Base-by-base conservation (phyloP, 169 alveolate genomes). In the Plasmodium blacklocki region DNA sequence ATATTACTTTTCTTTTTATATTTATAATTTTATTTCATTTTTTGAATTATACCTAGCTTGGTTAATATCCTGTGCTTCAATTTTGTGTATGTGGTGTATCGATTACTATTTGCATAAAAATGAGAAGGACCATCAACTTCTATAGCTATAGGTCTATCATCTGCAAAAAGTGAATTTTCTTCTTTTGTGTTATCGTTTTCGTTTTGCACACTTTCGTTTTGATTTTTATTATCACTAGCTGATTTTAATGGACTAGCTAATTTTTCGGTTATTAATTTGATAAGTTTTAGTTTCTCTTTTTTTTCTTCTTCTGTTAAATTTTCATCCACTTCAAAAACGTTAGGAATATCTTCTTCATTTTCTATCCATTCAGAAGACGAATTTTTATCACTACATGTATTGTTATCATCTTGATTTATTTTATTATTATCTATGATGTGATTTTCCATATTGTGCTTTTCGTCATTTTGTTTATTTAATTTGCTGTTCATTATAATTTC, bases 91-190 rank as follows among this genome's bases (percentile, higher is more conserved):
- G 97, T 95, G 0, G 97, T 94, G 91, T 97, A 95, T 58, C 95
- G 91, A 12, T 95, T 93, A 68, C 97, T 95, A 91, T 96, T 96
- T 26, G 98, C 97, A 58, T 97, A 97, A 73, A 97, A 97, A 88
- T 97, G 98, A 21, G 97, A 93, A 0, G 98, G 98, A n/a, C 98
- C 98, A 74, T 97, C 98, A 32, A 97, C 98, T 67, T 97, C 98
- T 32, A 97, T 97, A 26, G 97, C 97, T 39, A 93, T 93, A 14
- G 97, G 97, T 23, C 97, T 91, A 68, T 92, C 95, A 58, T 87
- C 91, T 9, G 96, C 97, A n/a, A 80, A 80, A 43, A 80, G 67
- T 2, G 83, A 80, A 26, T 80, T 73, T 56, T 68, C 90, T 1
- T 47, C 70, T 32, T 18, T 68, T 64, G 50, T 47, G 21, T 26